Conservation (phyloP, 106 monocot species). For the Allium cepa region DNA sequence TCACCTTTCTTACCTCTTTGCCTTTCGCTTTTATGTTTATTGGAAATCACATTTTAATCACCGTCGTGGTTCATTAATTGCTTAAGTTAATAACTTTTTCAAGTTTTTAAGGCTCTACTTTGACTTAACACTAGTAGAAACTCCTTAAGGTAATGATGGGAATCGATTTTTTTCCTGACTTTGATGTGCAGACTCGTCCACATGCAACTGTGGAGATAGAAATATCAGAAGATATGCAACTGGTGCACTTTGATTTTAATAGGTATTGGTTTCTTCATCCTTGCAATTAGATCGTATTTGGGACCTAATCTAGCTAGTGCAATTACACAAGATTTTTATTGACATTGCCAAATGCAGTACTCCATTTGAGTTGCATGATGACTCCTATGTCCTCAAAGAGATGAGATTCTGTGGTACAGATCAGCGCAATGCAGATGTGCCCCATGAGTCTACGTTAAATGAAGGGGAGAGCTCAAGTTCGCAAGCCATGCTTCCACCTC, state of each 20-base stretch:
- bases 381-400: conserved; percentile 74
- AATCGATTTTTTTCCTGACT: background rate
- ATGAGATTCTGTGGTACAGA: conserved; percentile 61
- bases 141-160: background rate
- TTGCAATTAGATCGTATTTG: too few species aligned
- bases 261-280: conserved; percentile 17
- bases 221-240: conserved; percentile 73
- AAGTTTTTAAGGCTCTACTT: too few species aligned
- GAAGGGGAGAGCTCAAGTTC: conserved; percentile 46
- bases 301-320: background rate
- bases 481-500: conserved; percentile 20
- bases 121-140: too few species aligned
- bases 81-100: too few species aligned
- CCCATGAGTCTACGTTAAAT: conserved; percentile 22
- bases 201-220: conserved; percentile 68
- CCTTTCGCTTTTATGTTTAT: background rate
- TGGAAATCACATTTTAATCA: background rate
- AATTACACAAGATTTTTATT: background rate
- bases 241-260: conserved; percentile 70
- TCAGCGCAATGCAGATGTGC: conserved; percentile 12
- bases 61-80: too few species aligned
- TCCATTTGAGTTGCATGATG: conserved; percentile 90
- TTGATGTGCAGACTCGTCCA: conserved; percentile 44
- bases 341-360: conserved; percentile 45
- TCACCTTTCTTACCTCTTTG: background rate